phyloP scores from a whole-genome alignment of 2,329 filamentous ascomycete genomes.

The Colletotrichum acutatum region DNA sequence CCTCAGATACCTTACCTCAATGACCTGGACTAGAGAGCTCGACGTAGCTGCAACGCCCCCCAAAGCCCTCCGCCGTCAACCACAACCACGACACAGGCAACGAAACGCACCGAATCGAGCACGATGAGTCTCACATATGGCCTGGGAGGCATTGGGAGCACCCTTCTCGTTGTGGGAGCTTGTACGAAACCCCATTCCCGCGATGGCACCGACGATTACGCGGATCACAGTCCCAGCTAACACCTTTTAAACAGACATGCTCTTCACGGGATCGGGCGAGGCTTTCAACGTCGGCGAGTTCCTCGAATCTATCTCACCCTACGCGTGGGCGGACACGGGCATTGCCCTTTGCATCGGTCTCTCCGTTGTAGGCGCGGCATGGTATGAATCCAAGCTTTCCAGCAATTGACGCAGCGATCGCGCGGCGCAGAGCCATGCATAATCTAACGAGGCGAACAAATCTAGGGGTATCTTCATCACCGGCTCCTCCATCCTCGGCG shows the following conservation, averaged over 20 bases:
- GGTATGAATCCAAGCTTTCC: conserved; percentile 65
- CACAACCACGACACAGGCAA: conserved; percentile 34
- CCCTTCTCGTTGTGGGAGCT: conserved; percentile 78
- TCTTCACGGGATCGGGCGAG: conserved; percentile 97
- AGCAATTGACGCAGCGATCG: no score
- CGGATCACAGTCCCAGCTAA: conserved; percentile 26
- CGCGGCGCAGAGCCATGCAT: no score
- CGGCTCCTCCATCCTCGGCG: conserved; percentile 95
- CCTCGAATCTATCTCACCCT: conserved; percentile 92
- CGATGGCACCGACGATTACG: conserved; percentile 20
- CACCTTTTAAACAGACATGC: conserved; percentile 78
- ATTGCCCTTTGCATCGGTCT: conserved; percentile 95
- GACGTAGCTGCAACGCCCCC: conserved; percentile 35
- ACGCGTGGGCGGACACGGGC: conserved; percentile 90
- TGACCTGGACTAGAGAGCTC: conserved; percentile 31
- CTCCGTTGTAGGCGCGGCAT: conserved; percentile 96
- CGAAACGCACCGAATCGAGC: conserved; percentile 41
- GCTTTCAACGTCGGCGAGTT: conserved; percentile 97
- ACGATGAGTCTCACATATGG: conserved; percentile 81
- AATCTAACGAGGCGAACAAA: not conserved
- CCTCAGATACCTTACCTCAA: conserved; percentile 32
- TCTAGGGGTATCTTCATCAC: conserved; percentile 98
- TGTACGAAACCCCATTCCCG: conserved; percentile 68
- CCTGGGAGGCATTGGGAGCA: conserved; percentile 73
- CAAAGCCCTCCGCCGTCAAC: conserved; percentile 23